A percentile compares a stretch with the other conserved stretches of the same genome.
Evolutionary conservation across 495 filamentous ascomycete species (phyloP).

Genomic region (Articulospora tetracladia): DNA sequence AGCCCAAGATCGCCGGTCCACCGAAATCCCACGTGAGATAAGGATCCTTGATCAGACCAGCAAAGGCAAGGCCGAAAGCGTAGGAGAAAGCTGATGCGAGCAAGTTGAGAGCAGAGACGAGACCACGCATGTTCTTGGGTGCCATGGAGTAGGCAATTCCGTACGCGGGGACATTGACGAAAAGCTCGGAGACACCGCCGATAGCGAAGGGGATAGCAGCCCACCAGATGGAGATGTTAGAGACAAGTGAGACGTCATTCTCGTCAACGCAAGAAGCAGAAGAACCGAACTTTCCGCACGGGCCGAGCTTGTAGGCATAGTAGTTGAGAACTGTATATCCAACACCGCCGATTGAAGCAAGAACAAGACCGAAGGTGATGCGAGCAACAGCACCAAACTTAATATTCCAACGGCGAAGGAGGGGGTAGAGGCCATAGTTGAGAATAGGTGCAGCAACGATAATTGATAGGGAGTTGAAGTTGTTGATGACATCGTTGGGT

Average conservation of each 20-base stretch:
- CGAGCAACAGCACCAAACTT: constrained; percentile 65
- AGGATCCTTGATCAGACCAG: constrained; percentile 56
- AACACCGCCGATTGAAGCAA: constrained; percentile 57
- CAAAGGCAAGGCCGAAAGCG: constrained; percentile 51
- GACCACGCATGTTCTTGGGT: constrained; percentile 62
- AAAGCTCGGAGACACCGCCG: constrained; percentile 61
- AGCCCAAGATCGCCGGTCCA: constrained; percentile 41
- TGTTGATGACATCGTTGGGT: constrained; percentile 74
- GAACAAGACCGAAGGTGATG: constrained; percentile 68
- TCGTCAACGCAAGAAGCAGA: constrained; percentile 28
- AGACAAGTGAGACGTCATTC: constrained; percentile 39
- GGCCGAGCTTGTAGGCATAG: constrained; percentile 59
- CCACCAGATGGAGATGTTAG: constrained; percentile 34
- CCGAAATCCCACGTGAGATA: constrained; percentile 53
- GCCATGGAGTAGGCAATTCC: constrained; percentile 69
- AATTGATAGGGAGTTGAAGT: constrained; percentile 72
- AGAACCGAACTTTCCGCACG: constrained; percentile 41
- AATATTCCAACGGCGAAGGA: constrained; percentile 58
- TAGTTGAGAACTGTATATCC: constrained; percentile 66
- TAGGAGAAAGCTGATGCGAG: constrained; percentile 52
- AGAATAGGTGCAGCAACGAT: constrained; percentile 69
- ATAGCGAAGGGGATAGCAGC: constrained; percentile 43
- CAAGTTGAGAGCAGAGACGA: constrained; percentile 58
- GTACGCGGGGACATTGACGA: constrained; percentile 64
- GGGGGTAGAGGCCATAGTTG: constrained; percentile 64